A percentile compares a stretch with the other conserved stretches of the same genome.
Evolutionary conservation across 805 yeast genomes (phyloP).

Genomic region (Candida hungchunana): DNA sequence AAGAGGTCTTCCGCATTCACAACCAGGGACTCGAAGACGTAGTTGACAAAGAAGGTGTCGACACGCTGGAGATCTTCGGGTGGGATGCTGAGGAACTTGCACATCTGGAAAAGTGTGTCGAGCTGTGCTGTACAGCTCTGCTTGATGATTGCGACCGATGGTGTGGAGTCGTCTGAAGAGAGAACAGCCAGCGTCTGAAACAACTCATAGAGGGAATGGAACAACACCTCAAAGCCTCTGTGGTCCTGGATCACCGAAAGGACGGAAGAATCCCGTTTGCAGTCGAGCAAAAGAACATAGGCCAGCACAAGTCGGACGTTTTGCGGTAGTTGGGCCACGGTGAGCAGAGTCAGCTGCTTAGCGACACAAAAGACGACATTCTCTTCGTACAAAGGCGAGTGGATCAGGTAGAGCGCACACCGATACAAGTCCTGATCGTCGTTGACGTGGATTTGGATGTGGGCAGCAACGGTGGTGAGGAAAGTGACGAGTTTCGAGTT

Average conservation of each 20-base stretch:
- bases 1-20: constrained; percentile 46
- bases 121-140: constrained; percentile 41
- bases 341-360: constrained; percentile 43
- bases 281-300: constrained; percentile 41
- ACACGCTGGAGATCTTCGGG: constrained; percentile 38
- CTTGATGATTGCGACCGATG: constrained; percentile 30
- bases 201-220: constrained; percentile 35
- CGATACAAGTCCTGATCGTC: constrained; percentile 32
- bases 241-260: constrained; percentile 45
- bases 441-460: constrained; percentile 21
- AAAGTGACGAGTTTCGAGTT: constrained; percentile 21
- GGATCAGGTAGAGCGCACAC: constrained; percentile 31
- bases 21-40: constrained; percentile 43
- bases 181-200: constrained; percentile 16
- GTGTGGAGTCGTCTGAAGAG: constrained; percentile 26
- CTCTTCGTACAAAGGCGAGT: constrained; percentile 32
- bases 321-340: constrained; percentile 31
- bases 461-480: constrained; percentile 23
- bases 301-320: constrained; percentile 39
- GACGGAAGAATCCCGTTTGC: constrained; percentile 38
- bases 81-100: constrained; percentile 45
- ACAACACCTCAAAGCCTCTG: constrained; percentile 46
- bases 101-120: constrained; percentile 51
- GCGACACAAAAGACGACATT: constrained; percentile 44
- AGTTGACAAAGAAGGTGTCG: constrained; percentile 42